These are phyloP conservation scores for Candida easanensis DNA, from an alignment of 805 yeast species.

Conservation along the genomic window DNA sequence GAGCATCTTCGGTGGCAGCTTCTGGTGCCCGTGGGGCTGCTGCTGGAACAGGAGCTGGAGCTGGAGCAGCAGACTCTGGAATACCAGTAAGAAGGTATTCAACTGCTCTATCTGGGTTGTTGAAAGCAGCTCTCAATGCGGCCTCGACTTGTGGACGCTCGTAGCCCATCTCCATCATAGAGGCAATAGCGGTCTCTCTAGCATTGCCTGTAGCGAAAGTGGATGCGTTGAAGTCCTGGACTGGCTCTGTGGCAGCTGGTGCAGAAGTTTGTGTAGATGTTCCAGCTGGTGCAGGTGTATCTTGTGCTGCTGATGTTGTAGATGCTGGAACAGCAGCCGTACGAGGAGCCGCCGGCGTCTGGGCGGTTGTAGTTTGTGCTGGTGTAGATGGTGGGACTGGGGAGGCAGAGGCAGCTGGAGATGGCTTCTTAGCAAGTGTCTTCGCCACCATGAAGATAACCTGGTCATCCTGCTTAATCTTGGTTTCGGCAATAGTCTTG, in stretches of 20 bases:
- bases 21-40: constrained; percentile 18
- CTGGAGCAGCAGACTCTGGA: constrained; percentile 52
- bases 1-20: constrained; percentile 26
- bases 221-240: constrained; percentile 34
- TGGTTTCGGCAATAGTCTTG: constrained; percentile 66
- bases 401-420: constrained; percentile 24
- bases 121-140: constrained; percentile 92
- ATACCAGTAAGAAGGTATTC: constrained; percentile 90
- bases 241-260: constrained; percentile 22
- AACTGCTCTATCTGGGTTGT: constrained; percentile 97
- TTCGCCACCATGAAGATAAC: constrained; percentile 78
- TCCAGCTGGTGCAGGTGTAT: constrained; percentile 24
- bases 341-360: constrained; percentile 24
- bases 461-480: constrained; percentile 80
- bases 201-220: constrained; percentile 76
- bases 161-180: constrained; percentile 96
- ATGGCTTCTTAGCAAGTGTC: constrained; percentile 7
- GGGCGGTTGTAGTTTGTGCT: constrained; percentile 15
- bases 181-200: constrained; percentile 73
- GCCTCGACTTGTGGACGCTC: constrained; percentile 82
- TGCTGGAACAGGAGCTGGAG: constrained; percentile 29
- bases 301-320: constrained; percentile 17
- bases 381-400: constrained; percentile 22
- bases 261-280: constrained; percentile 11
- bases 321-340: constrained; percentile 26